Conservation (phyloP, 495 filamentous ascomycete species). For the Penicillium samsonianum region DNA sequence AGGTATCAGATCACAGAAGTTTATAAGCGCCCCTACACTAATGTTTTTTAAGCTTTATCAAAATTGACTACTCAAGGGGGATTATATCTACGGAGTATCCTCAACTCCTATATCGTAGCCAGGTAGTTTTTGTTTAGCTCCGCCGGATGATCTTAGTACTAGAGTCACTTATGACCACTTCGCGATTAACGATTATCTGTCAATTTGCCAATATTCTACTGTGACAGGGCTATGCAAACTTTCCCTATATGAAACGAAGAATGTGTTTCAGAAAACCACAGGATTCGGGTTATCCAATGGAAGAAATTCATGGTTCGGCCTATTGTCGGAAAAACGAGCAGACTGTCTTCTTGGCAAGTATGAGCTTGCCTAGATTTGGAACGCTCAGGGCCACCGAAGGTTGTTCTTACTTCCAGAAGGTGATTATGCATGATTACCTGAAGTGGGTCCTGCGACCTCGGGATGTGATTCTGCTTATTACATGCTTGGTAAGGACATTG, state of each 20-base stretch:
- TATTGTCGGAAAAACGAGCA: not conserved
- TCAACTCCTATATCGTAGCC: no score
- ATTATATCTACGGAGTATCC: no score
- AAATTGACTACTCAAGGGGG: not conserved
- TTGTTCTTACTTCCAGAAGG: not conserved
- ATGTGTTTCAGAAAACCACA: not conserved
- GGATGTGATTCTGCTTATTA: not conserved
- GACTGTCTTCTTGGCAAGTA: not conserved
- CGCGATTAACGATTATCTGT: no score
- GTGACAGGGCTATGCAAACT: no score
- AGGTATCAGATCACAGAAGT: not conserved
- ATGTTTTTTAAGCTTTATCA: not conserved
- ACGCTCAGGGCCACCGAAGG: not conserved
- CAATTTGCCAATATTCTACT: not conserved
- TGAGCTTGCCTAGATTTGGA: not conserved
- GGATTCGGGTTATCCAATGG: no score
- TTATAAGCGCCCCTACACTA: not conserved
- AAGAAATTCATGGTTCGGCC: not conserved
- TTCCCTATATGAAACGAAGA: not conserved
- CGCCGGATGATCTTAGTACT: no score
- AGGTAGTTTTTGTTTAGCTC: no score
- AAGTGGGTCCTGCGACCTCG: not conserved
- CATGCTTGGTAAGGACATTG: constrained; percentile 3
- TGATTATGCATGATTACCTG: not conserved
- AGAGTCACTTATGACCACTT: no score